These are phyloP conservation scores for Corynascus novoguineensis DNA, from an alignment of 495 filamentous ascomycete species.

Conservation along the genomic window DNA sequence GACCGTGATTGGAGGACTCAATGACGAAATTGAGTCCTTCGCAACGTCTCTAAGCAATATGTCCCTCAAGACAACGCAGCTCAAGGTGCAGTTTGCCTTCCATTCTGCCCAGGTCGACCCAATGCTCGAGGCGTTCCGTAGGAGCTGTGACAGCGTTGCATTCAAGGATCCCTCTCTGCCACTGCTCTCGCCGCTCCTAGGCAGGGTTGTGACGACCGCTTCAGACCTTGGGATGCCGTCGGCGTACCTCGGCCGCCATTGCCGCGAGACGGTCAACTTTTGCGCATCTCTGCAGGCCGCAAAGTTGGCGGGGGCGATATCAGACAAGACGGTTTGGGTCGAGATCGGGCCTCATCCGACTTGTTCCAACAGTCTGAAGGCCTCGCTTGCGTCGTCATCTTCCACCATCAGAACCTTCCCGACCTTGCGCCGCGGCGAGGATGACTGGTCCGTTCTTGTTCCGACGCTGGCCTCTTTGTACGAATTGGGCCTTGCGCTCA, in stretches of 20 bases:
- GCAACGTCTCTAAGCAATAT: constrained; percentile 49
- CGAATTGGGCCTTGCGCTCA: constrained; percentile 53
- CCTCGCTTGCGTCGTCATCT: constrained; percentile 46
- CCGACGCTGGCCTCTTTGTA: constrained; percentile 54
- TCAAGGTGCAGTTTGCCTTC: constrained; percentile 71
- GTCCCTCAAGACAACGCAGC: constrained; percentile 57
- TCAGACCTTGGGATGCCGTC: constrained; percentile 28
- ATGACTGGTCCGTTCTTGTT: constrained; percentile 57
- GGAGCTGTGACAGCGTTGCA: constrained; percentile 47
- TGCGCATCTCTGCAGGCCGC: constrained; percentile 52
- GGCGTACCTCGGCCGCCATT: constrained; percentile 57
- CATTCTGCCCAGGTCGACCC: constrained; percentile 73
- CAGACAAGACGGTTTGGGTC: constrained; percentile 48
- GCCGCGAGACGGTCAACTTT: constrained; percentile 67
- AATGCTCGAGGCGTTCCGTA: constrained; percentile 58
- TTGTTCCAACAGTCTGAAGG: constrained; percentile 58
- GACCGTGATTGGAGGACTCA: constrained; percentile 52
- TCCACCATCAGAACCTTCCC: constrained; percentile 49
- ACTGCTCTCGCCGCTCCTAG: constrained; percentile 60
- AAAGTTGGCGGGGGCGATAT: constrained; percentile 38
- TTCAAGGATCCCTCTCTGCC: constrained; percentile 57
- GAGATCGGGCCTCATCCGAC: constrained; percentile 65
- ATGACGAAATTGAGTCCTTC: constrained; percentile 47
- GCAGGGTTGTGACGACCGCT: constrained; percentile 51
- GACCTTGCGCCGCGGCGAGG: constrained; percentile 38